phyloP scores from a whole-genome alignment of 192 early-diverging fungal species.

The Jimgerdemannia lactiflua region DNA sequence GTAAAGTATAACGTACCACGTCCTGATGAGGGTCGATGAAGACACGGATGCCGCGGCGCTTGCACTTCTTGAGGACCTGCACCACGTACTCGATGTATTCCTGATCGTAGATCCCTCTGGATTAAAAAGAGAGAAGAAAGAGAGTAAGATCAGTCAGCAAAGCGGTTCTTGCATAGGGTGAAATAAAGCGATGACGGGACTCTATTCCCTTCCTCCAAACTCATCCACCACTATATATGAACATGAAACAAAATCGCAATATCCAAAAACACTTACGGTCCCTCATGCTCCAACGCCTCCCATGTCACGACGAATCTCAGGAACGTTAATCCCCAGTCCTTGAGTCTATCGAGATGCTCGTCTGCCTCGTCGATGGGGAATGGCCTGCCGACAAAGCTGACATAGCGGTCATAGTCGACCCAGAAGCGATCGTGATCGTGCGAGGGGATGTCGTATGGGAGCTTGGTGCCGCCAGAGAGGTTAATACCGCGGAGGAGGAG shows the following conservation, averaged over 20 bases:
- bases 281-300: constrained; percentile 70
- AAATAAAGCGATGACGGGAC: neutral
- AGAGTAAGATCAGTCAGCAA: neutral
- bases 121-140: neutral
- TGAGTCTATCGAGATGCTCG: constrained; percentile 63
- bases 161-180: neutral
- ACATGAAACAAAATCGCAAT: neutral
- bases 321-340: constrained; percentile 72
- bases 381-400: constrained; percentile 72
- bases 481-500: constrained; percentile 55
- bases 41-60: constrained; percentile 40
- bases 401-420: constrained; percentile 44
- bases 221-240: no score
- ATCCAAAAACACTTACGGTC: constrained; percentile 42
- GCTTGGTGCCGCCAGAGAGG: constrained; percentile 49
- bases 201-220: neutral
- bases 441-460: constrained; percentile 40
- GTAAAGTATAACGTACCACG: constrained; percentile 29
- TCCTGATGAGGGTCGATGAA: constrained; percentile 63
- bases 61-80: constrained; percentile 43
- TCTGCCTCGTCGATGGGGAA: constrained; percentile 70
- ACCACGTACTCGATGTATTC: constrained; percentile 55
- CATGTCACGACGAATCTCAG: constrained; percentile 69
- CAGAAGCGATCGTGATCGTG: constrained; percentile 43
- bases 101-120: constrained; percentile 50